phyloP scores from a whole-genome alignment of 352 stramenopile species.

The Phytopythium litorale region DNA sequence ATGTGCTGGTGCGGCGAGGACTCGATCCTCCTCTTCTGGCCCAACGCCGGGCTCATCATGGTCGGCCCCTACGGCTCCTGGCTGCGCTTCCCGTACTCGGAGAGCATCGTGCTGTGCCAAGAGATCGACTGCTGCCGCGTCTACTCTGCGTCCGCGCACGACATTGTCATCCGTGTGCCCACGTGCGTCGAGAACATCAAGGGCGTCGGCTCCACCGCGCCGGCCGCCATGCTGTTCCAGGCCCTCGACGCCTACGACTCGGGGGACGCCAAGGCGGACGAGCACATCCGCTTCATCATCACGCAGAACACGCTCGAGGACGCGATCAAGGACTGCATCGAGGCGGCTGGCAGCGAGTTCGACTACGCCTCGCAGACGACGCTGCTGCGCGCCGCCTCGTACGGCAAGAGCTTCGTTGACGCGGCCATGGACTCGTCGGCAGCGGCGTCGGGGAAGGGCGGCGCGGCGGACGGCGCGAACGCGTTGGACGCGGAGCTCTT shows the following conservation, averaged over 20 bases:
- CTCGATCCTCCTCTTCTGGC: constrained; percentile 88
- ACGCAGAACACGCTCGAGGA: constrained; percentile 73
- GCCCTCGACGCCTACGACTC: constrained; percentile 87
- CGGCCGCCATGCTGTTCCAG: constrained; percentile 89
- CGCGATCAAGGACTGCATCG: constrained; percentile 86
- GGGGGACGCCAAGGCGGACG: constrained; percentile 83
- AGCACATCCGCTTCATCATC: constrained; percentile 89
- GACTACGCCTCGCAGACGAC: constrained; percentile 78
- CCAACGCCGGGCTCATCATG: constrained; percentile 77
- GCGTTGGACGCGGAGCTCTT: constrained; percentile 76
- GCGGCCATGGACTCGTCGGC: constrained; percentile 42
- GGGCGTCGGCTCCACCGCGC: constrained; percentile 80
- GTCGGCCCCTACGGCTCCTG: constrained; percentile 85
- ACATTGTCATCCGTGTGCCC: constrained; percentile 86
- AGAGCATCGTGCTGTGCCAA: constrained; percentile 65
- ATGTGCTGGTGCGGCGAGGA: constrained; percentile 91
- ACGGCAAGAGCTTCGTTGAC: constrained; percentile 89
- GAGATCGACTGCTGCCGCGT: constrained; percentile 76
- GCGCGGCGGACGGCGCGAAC: constrained; percentile 14
- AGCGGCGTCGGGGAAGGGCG: constrained; percentile 7
- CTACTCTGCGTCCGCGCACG: constrained; percentile 61
- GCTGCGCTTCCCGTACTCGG: constrained; percentile 79
- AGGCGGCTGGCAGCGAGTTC: constrained; percentile 84
- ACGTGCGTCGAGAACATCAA: constrained; percentile 85
- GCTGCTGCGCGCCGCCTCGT: constrained; percentile 80